Evolutionary conservation across 805 yeast species (phyloP).

Genomic region (Candida orba): DNA sequence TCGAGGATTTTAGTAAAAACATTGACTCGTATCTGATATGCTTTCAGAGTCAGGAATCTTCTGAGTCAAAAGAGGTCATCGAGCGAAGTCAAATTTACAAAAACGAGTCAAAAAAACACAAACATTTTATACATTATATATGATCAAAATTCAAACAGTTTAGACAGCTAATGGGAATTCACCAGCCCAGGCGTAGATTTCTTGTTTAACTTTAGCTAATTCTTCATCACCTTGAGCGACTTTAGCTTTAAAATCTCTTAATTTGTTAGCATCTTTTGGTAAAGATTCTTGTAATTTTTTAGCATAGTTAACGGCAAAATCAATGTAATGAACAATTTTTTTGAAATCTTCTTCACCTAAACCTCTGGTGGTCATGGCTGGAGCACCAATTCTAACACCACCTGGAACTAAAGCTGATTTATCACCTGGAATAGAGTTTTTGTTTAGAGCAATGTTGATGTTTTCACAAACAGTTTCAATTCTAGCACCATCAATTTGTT

Average conservation of each 20-base stretch:
- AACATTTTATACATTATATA: not conserved
- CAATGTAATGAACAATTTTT: conserved; percentile 73
- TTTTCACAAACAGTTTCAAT: conserved; percentile 84
- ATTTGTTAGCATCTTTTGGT: conserved; percentile 89
- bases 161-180: conserved; percentile 65
- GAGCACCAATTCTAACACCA: conserved; percentile 95
- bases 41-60: no score
- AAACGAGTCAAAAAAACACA: not conserved
- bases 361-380: conserved; percentile 98
- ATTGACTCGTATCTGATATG: no score
- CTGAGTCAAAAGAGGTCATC: no score
- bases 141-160: conserved; percentile 2
- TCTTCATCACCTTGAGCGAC: conserved; percentile 67
- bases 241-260: conserved; percentile 90
- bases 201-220: conserved; percentile 59
- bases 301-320: conserved; percentile 54
- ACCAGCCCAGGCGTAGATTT: conserved; percentile 89
- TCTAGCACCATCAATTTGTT: conserved; percentile 89
- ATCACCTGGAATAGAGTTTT: conserved; percentile 95
- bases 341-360: conserved; percentile 72
- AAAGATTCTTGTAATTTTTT: conserved; percentile 65
- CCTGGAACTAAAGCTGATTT: conserved; percentile 93
- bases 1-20: no score
- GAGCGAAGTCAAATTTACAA: not conserved
- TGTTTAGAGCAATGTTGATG: conserved; percentile 90